Evolutionary conservation across 805 yeast species (phyloP).

Genomic region (Isabelozyma pseudorhagii): DNA sequence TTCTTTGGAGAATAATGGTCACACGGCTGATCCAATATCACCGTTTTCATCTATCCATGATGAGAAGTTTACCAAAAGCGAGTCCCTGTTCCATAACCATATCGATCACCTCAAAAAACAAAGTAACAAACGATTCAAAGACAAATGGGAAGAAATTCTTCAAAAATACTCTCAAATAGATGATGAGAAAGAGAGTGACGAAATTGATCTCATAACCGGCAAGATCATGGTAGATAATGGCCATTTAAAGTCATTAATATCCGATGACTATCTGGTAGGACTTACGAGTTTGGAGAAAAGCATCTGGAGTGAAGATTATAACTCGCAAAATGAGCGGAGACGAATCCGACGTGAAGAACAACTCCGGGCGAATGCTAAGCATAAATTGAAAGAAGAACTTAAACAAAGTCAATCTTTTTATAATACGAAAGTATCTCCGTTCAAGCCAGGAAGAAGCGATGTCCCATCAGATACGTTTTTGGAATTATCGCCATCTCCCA

Average conservation of each 20-base stretch:
- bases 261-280: slow-evolving; percentile 2
- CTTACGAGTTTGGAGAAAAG: slow-evolving; percentile 14
- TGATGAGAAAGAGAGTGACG: slow-evolving; percentile 55
- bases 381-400: slow-evolving; percentile 12
- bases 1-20: slow-evolving; percentile 15
- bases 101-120: slow-evolving; percentile 23
- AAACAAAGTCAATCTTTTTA: slow-evolving; percentile 13
- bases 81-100: slow-evolving; percentile 18
- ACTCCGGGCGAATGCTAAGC: slow-evolving; percentile 6
- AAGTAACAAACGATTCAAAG: slow-evolving; percentile 23
- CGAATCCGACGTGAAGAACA: slow-evolving; percentile 6
- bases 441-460: not conserved
- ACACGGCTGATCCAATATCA: not conserved
- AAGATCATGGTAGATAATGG: slow-evolving; percentile 64
- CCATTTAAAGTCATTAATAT: slow-evolving; percentile 51
- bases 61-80: slow-evolving; percentile 2
- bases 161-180: slow-evolving; percentile 47
- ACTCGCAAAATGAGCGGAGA: slow-evolving; percentile 13
- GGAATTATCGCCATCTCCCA: slow-evolving; percentile 25
- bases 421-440: slow-evolving; percentile 1
- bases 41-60: not conserved
- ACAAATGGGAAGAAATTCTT: slow-evolving; percentile 52
- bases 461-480: slow-evolving; percentile 20
- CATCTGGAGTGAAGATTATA: slow-evolving; percentile 39
- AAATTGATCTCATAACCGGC: slow-evolving; percentile 64